These are phyloP conservation scores for Penicillium cosmopolitanum DNA, from an alignment of 495 filamentous ascomycete genomes.

Conservation along the genomic window DNA sequence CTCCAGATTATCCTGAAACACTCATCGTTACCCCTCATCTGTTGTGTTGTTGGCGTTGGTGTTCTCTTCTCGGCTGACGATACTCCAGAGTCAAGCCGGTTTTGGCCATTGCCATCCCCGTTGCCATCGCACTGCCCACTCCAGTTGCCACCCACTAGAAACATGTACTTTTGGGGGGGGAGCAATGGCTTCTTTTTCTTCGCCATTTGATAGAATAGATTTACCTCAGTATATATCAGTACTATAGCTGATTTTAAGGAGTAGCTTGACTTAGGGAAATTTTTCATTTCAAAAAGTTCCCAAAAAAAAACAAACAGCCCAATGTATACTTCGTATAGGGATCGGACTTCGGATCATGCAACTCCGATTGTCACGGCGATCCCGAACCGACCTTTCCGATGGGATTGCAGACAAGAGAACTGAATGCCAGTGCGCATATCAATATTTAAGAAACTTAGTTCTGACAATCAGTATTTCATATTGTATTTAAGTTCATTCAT, in stretches of 20 bases:
- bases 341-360: neutral
- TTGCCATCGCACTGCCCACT: neutral
- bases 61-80: conserved; percentile 2
- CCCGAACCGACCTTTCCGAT: neutral
- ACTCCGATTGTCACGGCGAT: neutral
- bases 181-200: neutral
- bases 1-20: neutral
- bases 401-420: too few relatives aligned
- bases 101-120: neutral
- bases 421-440: too few relatives aligned
- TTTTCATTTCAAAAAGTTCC: too few relatives aligned
- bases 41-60: neutral
- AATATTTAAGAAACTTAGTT: too few relatives aligned
- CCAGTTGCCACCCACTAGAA: neutral
- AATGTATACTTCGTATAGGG: neutral
- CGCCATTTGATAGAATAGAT: too few relatives aligned
- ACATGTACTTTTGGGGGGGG: neutral
- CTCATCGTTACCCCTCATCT: neutral
- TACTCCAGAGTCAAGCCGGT: neutral
- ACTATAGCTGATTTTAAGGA: too few relatives aligned
- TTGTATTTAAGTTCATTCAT: too few relatives aligned
- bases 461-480: too few relatives aligned
- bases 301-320: too few relatives aligned
- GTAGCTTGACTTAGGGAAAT: too few relatives aligned
- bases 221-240: too few relatives aligned